phyloP scores from a whole-genome alignment of 805 yeast species.

The Suhomyces canberraensis region DNA sequence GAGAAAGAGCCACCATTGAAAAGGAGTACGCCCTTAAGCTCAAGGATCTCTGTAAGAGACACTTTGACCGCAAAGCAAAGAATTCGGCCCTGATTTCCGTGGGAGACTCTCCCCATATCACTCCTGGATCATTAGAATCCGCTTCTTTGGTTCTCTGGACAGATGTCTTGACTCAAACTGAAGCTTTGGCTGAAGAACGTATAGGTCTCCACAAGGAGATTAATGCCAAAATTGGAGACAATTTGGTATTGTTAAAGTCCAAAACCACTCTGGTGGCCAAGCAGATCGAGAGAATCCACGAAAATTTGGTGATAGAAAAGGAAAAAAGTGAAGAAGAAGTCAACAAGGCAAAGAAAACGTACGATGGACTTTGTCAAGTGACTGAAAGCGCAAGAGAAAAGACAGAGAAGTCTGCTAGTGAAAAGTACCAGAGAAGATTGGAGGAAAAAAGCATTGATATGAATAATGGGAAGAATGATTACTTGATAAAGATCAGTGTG shows the following conservation, averaged over 20 bases:
- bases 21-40: slow-evolving; percentile 75
- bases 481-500: slow-evolving; percentile 73
- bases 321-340: slow-evolving; percentile 54
- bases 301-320: slow-evolving; percentile 48
- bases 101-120: slow-evolving; percentile 85
- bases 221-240: slow-evolving; percentile 56
- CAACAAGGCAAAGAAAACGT: slow-evolving; percentile 64
- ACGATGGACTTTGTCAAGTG: slow-evolving; percentile 73
- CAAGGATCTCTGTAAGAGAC: slow-evolving; percentile 59
- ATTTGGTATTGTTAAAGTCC: slow-evolving; percentile 50
- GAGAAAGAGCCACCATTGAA: slow-evolving; percentile 78
- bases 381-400: slow-evolving; percentile 82
- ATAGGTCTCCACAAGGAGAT: slow-evolving; percentile 57
- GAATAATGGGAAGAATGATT: slow-evolving; percentile 84
- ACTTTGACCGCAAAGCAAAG: slow-evolving; percentile 73
- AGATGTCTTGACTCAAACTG: slow-evolving; percentile 81
- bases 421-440: slow-evolving; percentile 51
- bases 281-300: slow-evolving; percentile 57
- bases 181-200: slow-evolving; percentile 68
- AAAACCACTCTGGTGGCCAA: slow-evolving; percentile 54
- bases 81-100: slow-evolving; percentile 68
- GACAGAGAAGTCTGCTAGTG: slow-evolving; percentile 53
- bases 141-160: slow-evolving; percentile 90
- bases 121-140: slow-evolving; percentile 93
- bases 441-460: slow-evolving; percentile 69